Base-by-base conservation (phyloP, 1,284 basidiomycete species). In the Vanrija sp. region DNA sequence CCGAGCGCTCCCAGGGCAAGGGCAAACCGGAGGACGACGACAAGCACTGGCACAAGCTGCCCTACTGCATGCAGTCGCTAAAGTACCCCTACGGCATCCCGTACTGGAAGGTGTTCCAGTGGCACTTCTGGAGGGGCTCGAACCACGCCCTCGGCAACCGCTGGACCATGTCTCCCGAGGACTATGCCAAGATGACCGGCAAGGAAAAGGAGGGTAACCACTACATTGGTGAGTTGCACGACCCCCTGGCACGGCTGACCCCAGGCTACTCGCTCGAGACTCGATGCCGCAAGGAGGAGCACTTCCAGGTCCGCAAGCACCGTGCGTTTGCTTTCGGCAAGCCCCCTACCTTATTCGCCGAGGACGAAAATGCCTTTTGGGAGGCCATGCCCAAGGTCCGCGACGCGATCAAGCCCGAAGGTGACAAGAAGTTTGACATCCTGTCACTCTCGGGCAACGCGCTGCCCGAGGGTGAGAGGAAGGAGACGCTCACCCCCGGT, bases 291-390 rank as follows among this genome's bases (percentile, higher is more conserved):
- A 43, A 18, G 8, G 22, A 38, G 3, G 47, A 50, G 12, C 35
- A 18, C 9, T 54, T 39, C 27, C 18, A 50, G 0, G 53, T 67
- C 31, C 68, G 74, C 12, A 55, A 67, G 23, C 64, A 72, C 45
- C 66, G 65, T 18, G 76, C 61, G 1, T 69, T 75, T 53, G 59
- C 75, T 16, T 60, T 75, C n/a, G 72, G 72, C 22, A 78, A 78
- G 56, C 39, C 59, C 4, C 35, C 60, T 7, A 37, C 58, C 6
- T 75, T 71, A 57, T 75, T 77, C 49, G 27, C 54, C n/a, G 48
- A 50, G 3, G 49, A 54, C 2, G 25, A 45, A 1, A 57, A 56
- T 45, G 1, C 14, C 16, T 53, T 56, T 36, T 24, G 19, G 22
- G 45, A 48, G 6, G 15, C 39, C 20, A 42, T 60, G 12, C 48